A percentile compares a stretch with the other conserved stretches of the same genome.
These are phyloP conservation scores for Diplocarpon rosae DNA, from an alignment of 2,329 filamentous ascomycete genomes.

Conservation along the genomic window DNA sequence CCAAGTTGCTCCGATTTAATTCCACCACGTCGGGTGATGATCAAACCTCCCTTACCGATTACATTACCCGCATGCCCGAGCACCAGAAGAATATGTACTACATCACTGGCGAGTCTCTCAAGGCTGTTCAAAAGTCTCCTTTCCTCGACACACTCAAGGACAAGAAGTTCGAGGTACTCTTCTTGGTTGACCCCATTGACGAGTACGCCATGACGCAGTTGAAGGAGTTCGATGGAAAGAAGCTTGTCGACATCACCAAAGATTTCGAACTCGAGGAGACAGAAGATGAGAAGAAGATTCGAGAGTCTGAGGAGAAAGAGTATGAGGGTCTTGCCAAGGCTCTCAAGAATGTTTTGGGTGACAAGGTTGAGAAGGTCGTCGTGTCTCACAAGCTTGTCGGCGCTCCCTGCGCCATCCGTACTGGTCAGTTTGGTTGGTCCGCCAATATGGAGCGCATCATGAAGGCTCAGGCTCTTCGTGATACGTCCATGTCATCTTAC, in stretches of 20 bases:
- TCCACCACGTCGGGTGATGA: conserved; percentile 98
- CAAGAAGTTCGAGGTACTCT: conserved; percentile 99
- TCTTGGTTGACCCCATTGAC: conserved; percentile 92
- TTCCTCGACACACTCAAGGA: conserved; percentile 98
- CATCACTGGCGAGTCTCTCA: conserved; percentile 99
- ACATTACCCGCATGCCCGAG: conserved; percentile 98
- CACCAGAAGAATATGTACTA: conserved; percentile 99
- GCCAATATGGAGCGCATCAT: conserved; percentile 99
- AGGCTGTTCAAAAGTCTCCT: conserved; percentile 94
- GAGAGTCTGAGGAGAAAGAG: conserved; percentile 97
- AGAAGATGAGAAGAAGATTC: conserved; percentile 94
- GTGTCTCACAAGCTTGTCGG: conserved; percentile 95
- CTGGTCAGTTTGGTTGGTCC: conserved; percentile 98
- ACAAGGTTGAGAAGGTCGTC: conserved; percentile 99
- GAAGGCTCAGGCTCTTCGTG: conserved; percentile 99
- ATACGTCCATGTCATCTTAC: conserved; percentile 99
- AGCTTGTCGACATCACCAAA: conserved; percentile 99
- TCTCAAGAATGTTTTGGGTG: conserved; percentile 97
- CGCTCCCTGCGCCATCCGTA: conserved; percentile 96
- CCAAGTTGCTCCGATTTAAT: conserved; percentile 98
- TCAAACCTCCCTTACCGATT: conserved; percentile 88
- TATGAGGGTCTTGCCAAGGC: conserved; percentile 89
- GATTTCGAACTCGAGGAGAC: conserved; percentile 99
- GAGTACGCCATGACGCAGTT: conserved; percentile 30
- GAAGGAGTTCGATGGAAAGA: conserved; percentile 99